These are phyloP conservation scores for Coemansia sp. DNA, from an alignment of 192 early-diverging fungal genomes.

Conservation along the genomic window DNA sequence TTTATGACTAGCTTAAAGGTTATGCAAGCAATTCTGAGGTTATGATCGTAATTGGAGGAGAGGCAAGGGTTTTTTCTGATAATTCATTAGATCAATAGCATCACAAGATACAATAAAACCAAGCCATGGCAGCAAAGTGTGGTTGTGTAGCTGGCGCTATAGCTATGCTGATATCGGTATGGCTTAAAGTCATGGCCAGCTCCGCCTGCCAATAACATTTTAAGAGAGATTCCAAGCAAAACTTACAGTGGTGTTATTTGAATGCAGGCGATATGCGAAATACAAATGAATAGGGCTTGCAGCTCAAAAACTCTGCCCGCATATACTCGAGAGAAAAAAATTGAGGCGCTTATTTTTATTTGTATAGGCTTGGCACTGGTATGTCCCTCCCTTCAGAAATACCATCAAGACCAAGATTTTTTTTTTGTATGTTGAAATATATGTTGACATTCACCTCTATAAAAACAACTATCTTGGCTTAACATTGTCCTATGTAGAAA, in stretches of 20 bases:
- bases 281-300: conserved; percentile 1
- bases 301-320: background rate
- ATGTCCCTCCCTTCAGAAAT: conserved; percentile 6
- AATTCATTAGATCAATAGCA: background rate
- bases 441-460: conserved; percentile 1
- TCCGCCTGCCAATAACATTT: background rate
- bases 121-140: background rate
- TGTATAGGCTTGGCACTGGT: conserved; percentile 18
- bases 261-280: background rate
- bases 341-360: conserved; percentile 17
- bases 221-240: background rate
- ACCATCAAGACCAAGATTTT: background rate
- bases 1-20: too few relatives aligned
- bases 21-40: background rate
- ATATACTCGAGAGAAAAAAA: conserved; percentile 10
- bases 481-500: conserved; percentile 37
- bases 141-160: background rate
- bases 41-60: background rate
- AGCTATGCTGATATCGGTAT: background rate
- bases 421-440: conserved; percentile 6
- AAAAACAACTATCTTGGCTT: background rate
- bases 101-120: background rate
- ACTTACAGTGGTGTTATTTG: background rate
- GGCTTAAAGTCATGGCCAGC: background rate
- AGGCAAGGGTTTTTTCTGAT: background rate